Percentiles rank a stretch among this genome's conserved stretches.
Conservation (phyloP, 805 yeast species). For the Pachysolen tannophilus region DNA sequence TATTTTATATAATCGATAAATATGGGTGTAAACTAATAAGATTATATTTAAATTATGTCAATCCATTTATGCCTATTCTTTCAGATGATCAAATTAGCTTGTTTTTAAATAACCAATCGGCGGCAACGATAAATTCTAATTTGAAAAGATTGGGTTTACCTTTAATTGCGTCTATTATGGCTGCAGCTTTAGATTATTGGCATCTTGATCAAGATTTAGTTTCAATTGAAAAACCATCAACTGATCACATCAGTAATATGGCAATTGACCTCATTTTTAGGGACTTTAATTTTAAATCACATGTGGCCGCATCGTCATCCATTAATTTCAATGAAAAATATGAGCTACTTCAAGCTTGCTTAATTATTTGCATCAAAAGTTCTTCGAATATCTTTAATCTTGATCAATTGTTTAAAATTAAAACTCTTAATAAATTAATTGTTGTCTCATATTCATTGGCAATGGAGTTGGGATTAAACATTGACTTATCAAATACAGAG, state of each 20-base stretch:
- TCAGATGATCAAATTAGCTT: slow-evolving; percentile 3
- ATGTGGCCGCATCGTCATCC: no score
- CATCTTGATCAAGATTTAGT: slow-evolving; percentile 7
- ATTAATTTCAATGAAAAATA: neutral
- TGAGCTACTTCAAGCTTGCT: slow-evolving; percentile 7
- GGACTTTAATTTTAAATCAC: slow-evolving; percentile 4
- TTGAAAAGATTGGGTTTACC: slow-evolving; percentile 6
- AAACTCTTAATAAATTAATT: neutral
- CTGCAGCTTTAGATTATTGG: slow-evolving; percentile 8
- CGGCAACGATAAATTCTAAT: slow-evolving; percentile 1
- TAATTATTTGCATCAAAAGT: slow-evolving; percentile 6
- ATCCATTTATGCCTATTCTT: slow-evolving; percentile 8
- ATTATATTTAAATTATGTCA: slow-evolving; percentile 7
- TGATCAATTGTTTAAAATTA: slow-evolving; percentile 4
- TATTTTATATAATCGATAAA: slow-evolving; percentile 4
- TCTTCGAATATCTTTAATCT: slow-evolving; percentile 7
- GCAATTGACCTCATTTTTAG: slow-evolving; percentile 6
- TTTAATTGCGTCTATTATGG: slow-evolving; percentile 2
- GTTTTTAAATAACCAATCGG: slow-evolving; percentile 2
- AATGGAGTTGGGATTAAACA: slow-evolving; percentile 4
- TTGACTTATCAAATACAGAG: neutral
- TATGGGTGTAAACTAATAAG: slow-evolving; percentile 7
- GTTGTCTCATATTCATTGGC: slow-evolving; percentile 2
- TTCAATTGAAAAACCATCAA: slow-evolving; percentile 3
- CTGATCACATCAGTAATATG: slow-evolving; percentile 1